Evolutionary conservation across 2,329 filamentous ascomycete genomes (phyloP), one percentile per base, ranked within the genome.

Genomic region (Aspergillus sp.): DNA sequence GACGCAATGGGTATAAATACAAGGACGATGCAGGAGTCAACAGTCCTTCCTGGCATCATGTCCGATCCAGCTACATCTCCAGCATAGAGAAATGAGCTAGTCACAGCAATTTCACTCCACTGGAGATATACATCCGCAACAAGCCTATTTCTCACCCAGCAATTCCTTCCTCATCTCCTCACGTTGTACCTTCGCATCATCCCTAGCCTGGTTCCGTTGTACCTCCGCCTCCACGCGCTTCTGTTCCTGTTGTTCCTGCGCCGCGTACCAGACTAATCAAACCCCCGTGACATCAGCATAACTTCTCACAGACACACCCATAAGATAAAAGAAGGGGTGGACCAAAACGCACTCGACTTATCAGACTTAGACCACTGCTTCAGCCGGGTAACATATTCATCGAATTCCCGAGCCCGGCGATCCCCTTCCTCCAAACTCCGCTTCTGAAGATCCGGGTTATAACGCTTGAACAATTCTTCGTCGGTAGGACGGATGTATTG

Each of bases 371-470:
- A 90, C 75, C 93, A 91, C 69, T 94, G 86, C 82, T 96, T 97
- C 73, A 99, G 78, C 69, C 88, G 87, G 52, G 73, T 84, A 27
- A 97, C 90, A 71, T 96, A 98, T 58, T 92, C 85, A 72, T 97
- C 90, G 69, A 96, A 96, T 61, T 97, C 92, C 76, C 93, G 84
- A 72, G 95, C 87, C 62, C 86, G 85, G 74, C 90, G 86, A 60
- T 89, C 83, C 17, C 92, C 86, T 60, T 88, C 86, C 76, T 93
- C 92, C n/a, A 96, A 80, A 63, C 90, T 92, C 71, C 90, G 86
- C 76, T 91, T 90, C 73, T 95, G 90, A n/a, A 99, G 84, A 36
- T 98, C 95, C 0, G 94, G 94, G 76, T 94, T 98, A 81, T 98
- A 98, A 77, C 84, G 87, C 75, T 85, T 83, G 82, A 96, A 92